Evolutionary conservation across 177 flowering plant genomes (phyloP).

Genomic region (Vitis hybrid): DNA sequence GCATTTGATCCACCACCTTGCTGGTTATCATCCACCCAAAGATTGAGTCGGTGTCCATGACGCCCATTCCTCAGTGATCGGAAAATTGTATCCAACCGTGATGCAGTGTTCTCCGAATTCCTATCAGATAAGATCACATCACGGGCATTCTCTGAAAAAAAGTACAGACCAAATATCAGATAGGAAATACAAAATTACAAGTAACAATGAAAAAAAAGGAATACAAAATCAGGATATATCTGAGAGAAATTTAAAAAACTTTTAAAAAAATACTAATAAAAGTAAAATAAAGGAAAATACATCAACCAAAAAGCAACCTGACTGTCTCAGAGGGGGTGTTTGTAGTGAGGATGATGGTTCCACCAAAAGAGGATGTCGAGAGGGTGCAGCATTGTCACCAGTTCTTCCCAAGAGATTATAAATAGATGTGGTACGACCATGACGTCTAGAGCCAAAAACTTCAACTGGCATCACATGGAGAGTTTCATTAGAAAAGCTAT

Average conservation of each 20-base stretch:
- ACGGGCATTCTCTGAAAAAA: constrained; percentile 47
- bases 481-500: constrained; percentile 69
- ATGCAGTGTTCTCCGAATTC: constrained; percentile 49
- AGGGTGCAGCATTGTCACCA: constrained; percentile 62
- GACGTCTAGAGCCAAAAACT: constrained; percentile 95
- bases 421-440: constrained; percentile 91
- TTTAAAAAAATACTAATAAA: not conserved
- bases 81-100: constrained; percentile 74
- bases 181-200: not conserved
- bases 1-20: constrained; percentile 70
- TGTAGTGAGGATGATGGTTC: constrained; percentile 60
- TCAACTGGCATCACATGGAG: constrained; percentile 98
- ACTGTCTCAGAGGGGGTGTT: constrained; percentile 42
- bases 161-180: not conserved
- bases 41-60: constrained; percentile 76
- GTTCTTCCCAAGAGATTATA: constrained; percentile 88
- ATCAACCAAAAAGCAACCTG: constrained; percentile 43
- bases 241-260: not conserved
- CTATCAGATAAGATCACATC: constrained; percentile 49
- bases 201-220: not conserved
- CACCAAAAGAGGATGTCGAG: constrained; percentile 80
- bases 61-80: constrained; percentile 88
- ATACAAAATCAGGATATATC: not conserved
- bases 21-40: constrained; percentile 83
- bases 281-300: not conserved